Evolutionary conservation across 257 asterid species (phyloP).

Genomic region (Penstemon eatonii): DNA sequence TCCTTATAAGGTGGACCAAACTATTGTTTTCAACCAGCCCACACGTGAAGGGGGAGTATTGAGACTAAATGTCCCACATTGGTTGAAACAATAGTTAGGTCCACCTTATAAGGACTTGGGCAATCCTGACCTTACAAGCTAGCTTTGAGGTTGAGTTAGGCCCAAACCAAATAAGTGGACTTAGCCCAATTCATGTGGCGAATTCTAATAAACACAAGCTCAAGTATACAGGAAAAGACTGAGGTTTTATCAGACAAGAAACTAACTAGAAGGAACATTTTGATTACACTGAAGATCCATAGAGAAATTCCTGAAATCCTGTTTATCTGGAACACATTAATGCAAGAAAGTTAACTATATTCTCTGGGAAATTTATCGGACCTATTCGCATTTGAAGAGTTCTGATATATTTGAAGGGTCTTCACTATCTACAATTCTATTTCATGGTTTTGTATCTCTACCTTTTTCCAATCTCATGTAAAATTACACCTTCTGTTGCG

Average conservation of each 20-base stretch:
- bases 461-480: not conserved
- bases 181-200: too few species aligned
- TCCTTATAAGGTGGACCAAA: too few species aligned
- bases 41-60: too few species aligned
- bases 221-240: not conserved
- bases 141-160: too few species aligned
- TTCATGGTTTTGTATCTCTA: conserved; percentile 13
- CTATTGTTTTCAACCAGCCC: too few species aligned
- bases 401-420: conserved; percentile 9
- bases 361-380: not conserved
- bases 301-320: conserved; percentile 13
- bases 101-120: too few species aligned
- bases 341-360: conserved; percentile 18
- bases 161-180: too few species aligned
- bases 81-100: too few species aligned
- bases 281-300: not conserved
- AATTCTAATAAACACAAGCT: too few species aligned
- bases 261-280: conserved; percentile 4
- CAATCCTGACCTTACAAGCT: too few species aligned
- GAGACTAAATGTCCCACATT: too few species aligned
- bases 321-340: conserved; percentile 1
- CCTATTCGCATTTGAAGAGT: not conserved
- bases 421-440: not conserved
- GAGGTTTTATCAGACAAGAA: conserved; percentile 9
- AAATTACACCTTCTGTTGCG: not conserved